Percentiles rank a stretch among this genome's conserved stretches.
These are phyloP conservation scores for Irpex lacteus DNA, from an alignment of 1,284 basidiomycete genomes.

Conservation along the genomic window DNA sequence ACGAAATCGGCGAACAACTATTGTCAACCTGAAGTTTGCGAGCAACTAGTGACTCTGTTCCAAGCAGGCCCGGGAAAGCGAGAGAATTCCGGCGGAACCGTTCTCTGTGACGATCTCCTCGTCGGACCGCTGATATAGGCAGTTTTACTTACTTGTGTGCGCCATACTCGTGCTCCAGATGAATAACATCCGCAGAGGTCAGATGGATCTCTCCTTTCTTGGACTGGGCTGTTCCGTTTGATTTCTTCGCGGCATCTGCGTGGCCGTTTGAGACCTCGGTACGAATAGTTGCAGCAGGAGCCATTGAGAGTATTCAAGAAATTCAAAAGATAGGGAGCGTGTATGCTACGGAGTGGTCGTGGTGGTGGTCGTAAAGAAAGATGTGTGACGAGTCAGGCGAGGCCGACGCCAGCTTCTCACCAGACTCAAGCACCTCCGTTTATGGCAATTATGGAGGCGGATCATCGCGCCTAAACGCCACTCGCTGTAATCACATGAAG, in stretches of 20 bases:
- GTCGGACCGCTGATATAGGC: not conserved
- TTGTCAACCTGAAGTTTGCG: not conserved
- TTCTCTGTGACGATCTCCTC: constrained; percentile 8
- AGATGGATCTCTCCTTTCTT: constrained; percentile 25
- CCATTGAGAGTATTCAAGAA: constrained; percentile 1
- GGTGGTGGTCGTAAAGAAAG: constrained; percentile 9
- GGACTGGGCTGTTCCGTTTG: constrained; percentile 1
- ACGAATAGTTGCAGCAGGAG: constrained; percentile 4
- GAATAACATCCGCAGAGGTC: constrained; percentile 69
- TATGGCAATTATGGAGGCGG: constrained; percentile 4
- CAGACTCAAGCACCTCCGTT: not conserved
- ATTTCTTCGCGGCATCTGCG: constrained; percentile 1
- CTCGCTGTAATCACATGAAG: not conserved
- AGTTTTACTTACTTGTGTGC: constrained; percentile 79
- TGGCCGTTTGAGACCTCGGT: not conserved
- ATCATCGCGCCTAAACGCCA: constrained; percentile 7
- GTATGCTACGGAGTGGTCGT: not conserved
- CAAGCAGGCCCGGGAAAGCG: not conserved
- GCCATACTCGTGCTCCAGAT: constrained; percentile 79
- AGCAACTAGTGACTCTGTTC: not conserved
- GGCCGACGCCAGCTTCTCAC: not conserved
- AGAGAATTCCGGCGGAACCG: constrained; percentile 7
- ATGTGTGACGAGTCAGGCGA: constrained; percentile 1
- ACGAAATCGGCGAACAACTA: constrained; percentile 23
- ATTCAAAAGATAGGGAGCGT: constrained; percentile 2